These are phyloP conservation scores for Phascolomyces articulosus DNA, from an alignment of 371 early-diverging fungal species.

Conservation along the genomic window DNA sequence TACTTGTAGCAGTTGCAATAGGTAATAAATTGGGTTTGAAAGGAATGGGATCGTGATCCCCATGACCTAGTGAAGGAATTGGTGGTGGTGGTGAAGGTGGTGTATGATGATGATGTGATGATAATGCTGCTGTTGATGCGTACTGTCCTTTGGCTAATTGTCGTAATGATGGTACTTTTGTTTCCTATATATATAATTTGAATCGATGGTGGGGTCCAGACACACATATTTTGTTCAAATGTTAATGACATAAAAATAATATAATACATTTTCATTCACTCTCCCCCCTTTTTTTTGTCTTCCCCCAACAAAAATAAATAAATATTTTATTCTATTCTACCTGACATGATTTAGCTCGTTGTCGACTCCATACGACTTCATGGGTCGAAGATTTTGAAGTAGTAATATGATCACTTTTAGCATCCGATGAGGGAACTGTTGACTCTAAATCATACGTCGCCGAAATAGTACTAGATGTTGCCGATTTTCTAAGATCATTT, in stretches of 20 bases:
- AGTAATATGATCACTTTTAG: constrained; percentile 28
- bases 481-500: constrained; percentile 17
- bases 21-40: constrained; percentile 1
- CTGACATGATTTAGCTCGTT: constrained; percentile 42
- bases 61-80: constrained; percentile 1
- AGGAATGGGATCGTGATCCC: neutral
- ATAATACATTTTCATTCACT: no score
- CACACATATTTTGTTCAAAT: neutral
- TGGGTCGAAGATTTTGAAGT: constrained; percentile 13
- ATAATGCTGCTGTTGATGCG: constrained; percentile 10
- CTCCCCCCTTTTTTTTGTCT: neutral
- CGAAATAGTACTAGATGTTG: constrained; percentile 21
- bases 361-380: constrained; percentile 26
- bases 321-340: constrained; percentile 14
- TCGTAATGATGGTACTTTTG: constrained; percentile 29
- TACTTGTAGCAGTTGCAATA: neutral
- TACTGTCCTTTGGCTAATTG: constrained; percentile 31
- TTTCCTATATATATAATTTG: constrained; percentile 21
- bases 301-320: neutral
- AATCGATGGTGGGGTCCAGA: neutral
- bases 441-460: neutral
- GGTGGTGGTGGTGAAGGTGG: constrained; percentile 10
- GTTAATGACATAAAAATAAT: no score
- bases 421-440: constrained; percentile 16
- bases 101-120: neutral